Base-by-base conservation (phyloP, 208 protist species). In the Leishmania mexicana region DNA sequence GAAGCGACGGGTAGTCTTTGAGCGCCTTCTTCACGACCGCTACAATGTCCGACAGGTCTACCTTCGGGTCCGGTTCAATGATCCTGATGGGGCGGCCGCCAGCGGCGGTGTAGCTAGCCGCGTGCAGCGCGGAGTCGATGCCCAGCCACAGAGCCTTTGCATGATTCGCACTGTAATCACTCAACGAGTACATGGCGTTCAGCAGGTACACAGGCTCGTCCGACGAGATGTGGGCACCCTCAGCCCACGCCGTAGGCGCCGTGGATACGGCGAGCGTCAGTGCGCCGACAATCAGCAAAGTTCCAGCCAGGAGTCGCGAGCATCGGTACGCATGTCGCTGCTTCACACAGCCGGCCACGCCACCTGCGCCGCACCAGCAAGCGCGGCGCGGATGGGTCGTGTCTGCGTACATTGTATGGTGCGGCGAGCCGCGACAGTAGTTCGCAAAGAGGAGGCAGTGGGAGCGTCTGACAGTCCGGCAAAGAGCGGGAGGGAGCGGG, bases 71-170 rank as follows among this genome's bases (percentile, higher is more conserved):
- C 28, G 80, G 81, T n/a, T 64, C 24, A 13, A 84, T 40, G 11
- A 90, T 67, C 2, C 38, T 47, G 54, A 90, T 86, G 45, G 71
- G 72, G 3, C 79, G 42, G 42, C 81, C 82, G 35, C 64, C 35
- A 11, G 47, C 64, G 0, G 78, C 60, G 6, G 72, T 81, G 49
- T 86, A 79, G 76, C 67, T 54, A 58, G 11, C 47, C 49, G 51
- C 42, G 79, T 81, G 76, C n/a, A 90, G 75, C 5, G 84, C 84
- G 28, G 76, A 65, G 47, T 81, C 67, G 24, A 90, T 38, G 21
- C 82, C 87, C 15, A 60, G 45, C 75, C 72, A 80, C n/a, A 90
- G 10, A 31, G 81, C 84, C 21, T 62, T 71, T 8, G 83, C 78
- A 49, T 80, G 65, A 4, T 53, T 62, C 40, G 35, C 21, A 8